Conservation (phyloP, 2,329 filamentous ascomycete genomes). For the Pestalotiopsis fici region DNA sequence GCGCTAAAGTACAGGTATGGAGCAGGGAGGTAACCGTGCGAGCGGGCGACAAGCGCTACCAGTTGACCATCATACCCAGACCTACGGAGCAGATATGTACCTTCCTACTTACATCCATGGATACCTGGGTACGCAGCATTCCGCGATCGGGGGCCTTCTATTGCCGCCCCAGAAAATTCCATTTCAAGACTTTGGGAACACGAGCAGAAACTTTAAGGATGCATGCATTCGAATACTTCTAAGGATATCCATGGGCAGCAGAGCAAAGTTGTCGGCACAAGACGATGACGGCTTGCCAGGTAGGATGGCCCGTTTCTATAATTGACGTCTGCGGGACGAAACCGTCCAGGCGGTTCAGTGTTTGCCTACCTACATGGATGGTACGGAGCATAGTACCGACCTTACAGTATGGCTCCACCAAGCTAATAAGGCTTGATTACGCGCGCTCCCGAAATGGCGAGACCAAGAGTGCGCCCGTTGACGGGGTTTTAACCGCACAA, state of each 20-base stretch:
- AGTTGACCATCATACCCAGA: not conserved
- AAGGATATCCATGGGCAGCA: too few relatives aligned
- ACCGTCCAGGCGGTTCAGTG: not conserved
- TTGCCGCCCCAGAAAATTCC: conserved; percentile 16
- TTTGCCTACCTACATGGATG: not conserved
- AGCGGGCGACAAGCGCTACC: conserved; percentile 17
- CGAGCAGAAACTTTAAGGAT: too few relatives aligned
- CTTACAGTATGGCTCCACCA: not conserved
- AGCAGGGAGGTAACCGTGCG: conserved; percentile 20
- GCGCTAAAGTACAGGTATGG: conserved; percentile 4
- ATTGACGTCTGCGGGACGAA: not conserved
- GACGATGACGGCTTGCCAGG: not conserved
- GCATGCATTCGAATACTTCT: too few relatives aligned
- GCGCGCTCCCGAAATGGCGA: not conserved
- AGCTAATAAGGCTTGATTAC: conserved; percentile 1
- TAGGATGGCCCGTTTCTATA: not conserved
- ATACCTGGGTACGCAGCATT: conserved; percentile 10
- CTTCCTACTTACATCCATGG: too few relatives aligned
- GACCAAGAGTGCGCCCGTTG: not conserved
- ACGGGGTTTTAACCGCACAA: not conserved
- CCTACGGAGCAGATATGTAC: conserved; percentile 10
- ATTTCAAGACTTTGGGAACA: not conserved
- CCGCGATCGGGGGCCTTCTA: conserved; percentile 8
- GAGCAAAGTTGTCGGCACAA: not conserved
- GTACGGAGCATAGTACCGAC: too few relatives aligned